Evolutionary conservation across 495 filamentous ascomycete species (phyloP).

Genomic region (Margaritispora aquatica): DNA sequence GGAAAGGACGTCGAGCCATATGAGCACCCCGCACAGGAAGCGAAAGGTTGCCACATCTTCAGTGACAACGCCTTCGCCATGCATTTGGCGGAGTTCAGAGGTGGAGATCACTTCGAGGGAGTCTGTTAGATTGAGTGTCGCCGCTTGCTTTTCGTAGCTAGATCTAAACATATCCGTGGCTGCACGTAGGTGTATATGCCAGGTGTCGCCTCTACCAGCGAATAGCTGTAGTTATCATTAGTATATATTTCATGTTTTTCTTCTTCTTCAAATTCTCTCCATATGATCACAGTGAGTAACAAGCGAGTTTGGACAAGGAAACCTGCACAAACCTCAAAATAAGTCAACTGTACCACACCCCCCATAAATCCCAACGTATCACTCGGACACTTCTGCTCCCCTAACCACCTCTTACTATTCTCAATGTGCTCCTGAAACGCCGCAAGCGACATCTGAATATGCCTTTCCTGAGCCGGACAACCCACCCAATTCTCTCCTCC

Average conservation of each 20-base stretch:
- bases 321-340: slow-evolving; percentile 17
- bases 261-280: no score
- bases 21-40: slow-evolving; percentile 7
- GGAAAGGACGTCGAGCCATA: slow-evolving; percentile 21
- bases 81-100: background rate
- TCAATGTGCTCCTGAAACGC: background rate
- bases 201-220: slow-evolving; percentile 6
- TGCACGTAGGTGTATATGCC: slow-evolving; percentile 19
- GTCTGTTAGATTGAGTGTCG: slow-evolving; percentile 1
- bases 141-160: background rate
- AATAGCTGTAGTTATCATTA: slow-evolving; percentile 14
- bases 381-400: background rate
- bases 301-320: slow-evolving; percentile 9
- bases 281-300: no score
- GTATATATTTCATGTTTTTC: background rate
- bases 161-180: slow-evolving; percentile 5
- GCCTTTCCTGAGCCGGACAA: background rate
- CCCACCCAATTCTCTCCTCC: background rate
- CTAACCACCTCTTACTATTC: background rate
- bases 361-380: slow-evolving; percentile 14
- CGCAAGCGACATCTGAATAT: background rate
- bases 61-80: background rate
- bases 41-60: slow-evolving; percentile 7
- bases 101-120: background rate
- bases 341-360: slow-evolving; percentile 14